Evolutionary conservation across 2,329 filamentous ascomycete genomes (phyloP), one percentile per base, ranked within the genome.

Genomic region (Phyllosticta citriasiana): DNA sequence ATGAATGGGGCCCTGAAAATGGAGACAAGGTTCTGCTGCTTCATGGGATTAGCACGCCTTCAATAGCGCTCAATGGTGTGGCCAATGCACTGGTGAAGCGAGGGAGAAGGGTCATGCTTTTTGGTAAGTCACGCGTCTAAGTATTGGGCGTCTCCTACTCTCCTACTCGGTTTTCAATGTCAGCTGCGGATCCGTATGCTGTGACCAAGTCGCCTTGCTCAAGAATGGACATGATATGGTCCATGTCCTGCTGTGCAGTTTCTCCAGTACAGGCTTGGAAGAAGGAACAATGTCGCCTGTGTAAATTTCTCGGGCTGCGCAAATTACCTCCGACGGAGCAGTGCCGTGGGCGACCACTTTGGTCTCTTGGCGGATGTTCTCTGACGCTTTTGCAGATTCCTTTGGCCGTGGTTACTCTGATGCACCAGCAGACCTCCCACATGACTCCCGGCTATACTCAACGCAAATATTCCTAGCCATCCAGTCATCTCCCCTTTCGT

Each of bases 21-120:
- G 89, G 89, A 1, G 80, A 84, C 27, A 91, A 86, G 68, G 84
- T 93, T 1, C 75, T 95, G 14, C 76, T 95, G 26, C 75, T 95
- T 16, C 91, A 93, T 72, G 91, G 91, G 4, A 92, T 94, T 67
- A 88, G 85, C 57, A 94, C 89, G 5, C 90, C 91, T 0, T 86
- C 85, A 64, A 77, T 92, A 55, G 81, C 88, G 0, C 75, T 93
- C 19, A 85, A 84, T 2, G 80, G 82, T 52, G 71, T 94, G 40
- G 88, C 87, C 14, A 78, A 84, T 69, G 82, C 80, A 58, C 78
- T 95, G 57, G 88, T 82, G 0, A 75, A 77, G 6, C 79, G 78
- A 61, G 88, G 89, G 0, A 91, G 83, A 71, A 80, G 90, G 63
- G 89, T 96, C 2, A 87, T 95, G 82, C 75, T 93, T 1, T 91